A percentile compares a stretch with the other conserved stretches of the same genome.
These are phyloP conservation scores for Penicillium sp. DNA, from an alignment of 2,329 filamentous ascomycete species.

Conservation along the genomic window DNA sequence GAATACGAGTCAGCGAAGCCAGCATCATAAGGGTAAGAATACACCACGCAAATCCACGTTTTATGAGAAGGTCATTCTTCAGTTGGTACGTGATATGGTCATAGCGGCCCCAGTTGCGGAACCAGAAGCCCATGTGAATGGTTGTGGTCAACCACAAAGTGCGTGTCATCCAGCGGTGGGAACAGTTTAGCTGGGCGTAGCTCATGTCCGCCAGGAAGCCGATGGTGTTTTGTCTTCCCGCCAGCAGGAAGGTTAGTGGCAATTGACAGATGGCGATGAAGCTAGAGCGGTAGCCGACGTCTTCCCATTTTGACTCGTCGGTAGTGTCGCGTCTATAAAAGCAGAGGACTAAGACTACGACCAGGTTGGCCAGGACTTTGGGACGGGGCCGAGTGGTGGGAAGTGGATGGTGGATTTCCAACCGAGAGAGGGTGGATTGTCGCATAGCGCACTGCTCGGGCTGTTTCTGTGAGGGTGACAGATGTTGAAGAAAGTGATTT, in stretches of 20 bases:
- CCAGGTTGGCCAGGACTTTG: constrained; percentile 42
- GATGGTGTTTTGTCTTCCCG: constrained; percentile 54
- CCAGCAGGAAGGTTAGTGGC: constrained; percentile 53
- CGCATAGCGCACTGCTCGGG: constrained; percentile 51
- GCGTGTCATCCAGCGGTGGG: constrained; percentile 51
- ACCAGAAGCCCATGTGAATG: constrained; percentile 54
- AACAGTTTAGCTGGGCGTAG: constrained; percentile 51
- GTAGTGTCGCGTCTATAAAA: constrained; percentile 53
- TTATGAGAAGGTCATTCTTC: constrained; percentile 46
- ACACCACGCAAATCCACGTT: constrained; percentile 50
- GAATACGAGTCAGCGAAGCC: constrained; percentile 48
- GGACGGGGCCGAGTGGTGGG: constrained; percentile 41
- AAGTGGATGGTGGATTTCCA: constrained; percentile 31
- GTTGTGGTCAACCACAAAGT: constrained; percentile 51
- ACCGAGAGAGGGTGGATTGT: constrained; percentile 37
- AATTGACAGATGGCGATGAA: constrained; percentile 52
- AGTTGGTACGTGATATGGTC: constrained; percentile 50
- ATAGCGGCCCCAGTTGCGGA: constrained; percentile 50
- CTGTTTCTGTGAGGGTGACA: constrained; percentile 53
- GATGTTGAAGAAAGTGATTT: constrained; percentile 46
- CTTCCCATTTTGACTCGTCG: constrained; percentile 51
- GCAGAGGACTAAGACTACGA: constrained; percentile 51
- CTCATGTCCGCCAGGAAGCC: constrained; percentile 46
- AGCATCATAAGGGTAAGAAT: constrained; percentile 51
- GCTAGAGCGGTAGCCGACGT: constrained; percentile 54